These are phyloP conservation scores for Metschnikowia cubensis DNA, from an alignment of 805 yeast species.

Conservation along the genomic window DNA sequence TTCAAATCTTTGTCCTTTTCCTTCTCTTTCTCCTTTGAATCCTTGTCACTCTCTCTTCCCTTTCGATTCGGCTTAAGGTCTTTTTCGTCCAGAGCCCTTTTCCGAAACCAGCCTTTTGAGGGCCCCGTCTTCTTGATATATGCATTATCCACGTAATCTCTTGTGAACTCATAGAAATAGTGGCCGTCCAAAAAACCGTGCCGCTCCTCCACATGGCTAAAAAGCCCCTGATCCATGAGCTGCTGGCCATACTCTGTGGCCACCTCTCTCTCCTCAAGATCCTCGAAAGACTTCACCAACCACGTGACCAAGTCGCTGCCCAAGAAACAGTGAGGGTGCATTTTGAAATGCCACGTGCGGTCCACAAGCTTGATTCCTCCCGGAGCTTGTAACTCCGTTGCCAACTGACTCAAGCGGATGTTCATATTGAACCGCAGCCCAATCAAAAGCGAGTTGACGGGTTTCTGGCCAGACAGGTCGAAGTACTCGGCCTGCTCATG, in stretches of 20 bases:
- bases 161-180: conserved; percentile 73
- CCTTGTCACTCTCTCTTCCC: not conserved
- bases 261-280: conserved; percentile 75
- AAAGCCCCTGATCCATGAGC: conserved; percentile 66
- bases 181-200: conserved; percentile 91
- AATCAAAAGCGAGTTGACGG: conserved; percentile 27
- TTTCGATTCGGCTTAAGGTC: not conserved
- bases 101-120: conserved; percentile 30
- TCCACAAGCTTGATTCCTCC: conserved; percentile 68
- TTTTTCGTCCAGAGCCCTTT: conserved; percentile 6
- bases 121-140: conserved; percentile 17
- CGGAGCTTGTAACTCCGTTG: conserved; percentile 59
- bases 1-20: not conserved
- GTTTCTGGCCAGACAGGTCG: conserved; percentile 34
- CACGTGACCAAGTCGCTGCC: conserved; percentile 86
- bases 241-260: conserved; percentile 78
- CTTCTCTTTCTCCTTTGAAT: not conserved
- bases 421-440: conserved; percentile 44
- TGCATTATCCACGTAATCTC: conserved; percentile 45
- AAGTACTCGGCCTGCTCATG: conserved; percentile 42
- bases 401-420: conserved; percentile 50
- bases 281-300: conserved; percentile 75
- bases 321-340: conserved; percentile 71
- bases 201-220: conserved; percentile 76
- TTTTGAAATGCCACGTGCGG: conserved; percentile 86